Conservation (phyloP, 2,329 filamentous ascomycete genomes). For the Nakataea oryzae region DNA sequence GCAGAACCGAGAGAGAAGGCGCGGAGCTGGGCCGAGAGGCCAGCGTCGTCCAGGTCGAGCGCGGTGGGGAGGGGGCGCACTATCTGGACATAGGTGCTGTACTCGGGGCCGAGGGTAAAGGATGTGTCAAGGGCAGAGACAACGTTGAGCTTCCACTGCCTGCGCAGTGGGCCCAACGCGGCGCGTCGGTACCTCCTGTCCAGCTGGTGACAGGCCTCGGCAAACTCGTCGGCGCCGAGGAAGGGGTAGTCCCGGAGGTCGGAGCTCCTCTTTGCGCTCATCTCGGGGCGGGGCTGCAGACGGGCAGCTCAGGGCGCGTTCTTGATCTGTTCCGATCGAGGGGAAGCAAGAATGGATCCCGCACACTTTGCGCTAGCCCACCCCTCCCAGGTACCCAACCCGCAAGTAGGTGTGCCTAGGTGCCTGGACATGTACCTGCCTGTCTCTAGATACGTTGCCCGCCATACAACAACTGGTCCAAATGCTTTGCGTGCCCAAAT, state of each 20-base stretch:
- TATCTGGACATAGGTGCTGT: conserved; percentile 45
- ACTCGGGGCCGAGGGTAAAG: conserved; percentile 28
- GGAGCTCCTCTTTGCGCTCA: conserved; percentile 10
- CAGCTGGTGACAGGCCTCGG: conserved; percentile 51
- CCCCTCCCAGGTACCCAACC: too few species aligned
- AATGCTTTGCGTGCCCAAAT: too few species aligned
- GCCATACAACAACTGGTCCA: too few species aligned
- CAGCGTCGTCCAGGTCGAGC: conserved; percentile 27
- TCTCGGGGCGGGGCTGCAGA: neutral
- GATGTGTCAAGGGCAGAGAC: conserved; percentile 38
- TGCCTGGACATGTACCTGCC: neutral
- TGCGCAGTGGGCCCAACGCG: conserved; percentile 42
- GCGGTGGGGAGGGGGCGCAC: conserved; percentile 32
- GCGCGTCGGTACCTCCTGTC: conserved; percentile 49
- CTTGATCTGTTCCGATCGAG: neutral
- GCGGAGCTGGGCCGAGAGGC: conserved; percentile 34
- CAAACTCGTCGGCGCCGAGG: conserved; percentile 51
- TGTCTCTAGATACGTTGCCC: too few species aligned
- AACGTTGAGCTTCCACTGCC: conserved; percentile 42
- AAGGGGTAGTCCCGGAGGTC: conserved; percentile 48
- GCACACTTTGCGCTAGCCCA: too few species aligned
- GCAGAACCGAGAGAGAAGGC: conserved; percentile 28
- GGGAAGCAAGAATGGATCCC: neutral
- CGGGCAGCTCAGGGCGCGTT: conserved; percentile 1
- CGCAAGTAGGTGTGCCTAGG: neutral